These are phyloP conservation scores for Arthroderma sp. DNA, from an alignment of 2,329 filamentous ascomycete species.

Conservation along the genomic window DNA sequence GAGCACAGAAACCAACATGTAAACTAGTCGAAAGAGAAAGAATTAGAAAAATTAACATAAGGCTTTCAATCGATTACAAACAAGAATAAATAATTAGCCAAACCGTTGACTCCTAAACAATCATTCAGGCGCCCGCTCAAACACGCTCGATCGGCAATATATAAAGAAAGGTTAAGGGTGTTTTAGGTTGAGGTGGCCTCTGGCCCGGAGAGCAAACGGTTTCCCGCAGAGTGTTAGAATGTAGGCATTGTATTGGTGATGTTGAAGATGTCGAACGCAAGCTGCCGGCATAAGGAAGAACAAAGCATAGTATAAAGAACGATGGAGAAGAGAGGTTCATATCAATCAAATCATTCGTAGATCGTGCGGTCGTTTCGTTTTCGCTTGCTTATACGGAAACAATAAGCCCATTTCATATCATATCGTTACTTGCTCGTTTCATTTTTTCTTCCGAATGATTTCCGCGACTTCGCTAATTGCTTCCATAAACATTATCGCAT, in stretches of 20 bases:
- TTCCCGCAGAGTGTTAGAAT: too few species aligned
- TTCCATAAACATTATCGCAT: background rate
- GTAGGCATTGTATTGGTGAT: too few species aligned
- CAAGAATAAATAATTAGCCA: background rate
- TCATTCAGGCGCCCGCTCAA: background rate
- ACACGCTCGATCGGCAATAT: background rate
- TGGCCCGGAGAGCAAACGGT: too few species aligned
- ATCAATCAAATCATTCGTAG: background rate
- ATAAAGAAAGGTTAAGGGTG: background rate
- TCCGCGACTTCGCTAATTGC: background rate
- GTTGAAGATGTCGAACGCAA: background rate
- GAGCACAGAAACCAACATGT: background rate
- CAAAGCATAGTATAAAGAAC: background rate
- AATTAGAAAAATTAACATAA: background rate
- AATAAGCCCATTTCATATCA: background rate
- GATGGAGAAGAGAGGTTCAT: background rate
- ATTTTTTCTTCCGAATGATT: background rate
- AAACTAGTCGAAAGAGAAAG: background rate
- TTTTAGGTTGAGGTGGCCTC: too few species aligned
- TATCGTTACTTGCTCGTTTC: background rate
- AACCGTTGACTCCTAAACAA: background rate
- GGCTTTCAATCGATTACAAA: background rate
- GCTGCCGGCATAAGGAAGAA: background rate
- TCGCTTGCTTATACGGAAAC: background rate
- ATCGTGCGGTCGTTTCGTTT: background rate